Evolutionary conservation across 306 rosid genomes (phyloP).

Genomic region (Quercus dentata): DNA sequence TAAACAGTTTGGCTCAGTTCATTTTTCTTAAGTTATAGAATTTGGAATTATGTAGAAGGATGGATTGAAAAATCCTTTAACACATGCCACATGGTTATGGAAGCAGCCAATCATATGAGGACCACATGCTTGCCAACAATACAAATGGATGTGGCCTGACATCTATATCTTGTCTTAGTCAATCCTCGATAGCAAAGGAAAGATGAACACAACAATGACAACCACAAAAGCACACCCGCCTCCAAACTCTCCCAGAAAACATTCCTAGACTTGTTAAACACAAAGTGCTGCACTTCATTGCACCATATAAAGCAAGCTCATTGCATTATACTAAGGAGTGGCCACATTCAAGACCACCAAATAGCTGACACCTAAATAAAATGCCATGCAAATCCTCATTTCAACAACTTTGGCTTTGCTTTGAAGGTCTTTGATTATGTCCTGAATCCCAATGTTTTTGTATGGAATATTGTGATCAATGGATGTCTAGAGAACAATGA

Average conservation of each 20-base stretch:
- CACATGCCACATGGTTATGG: too few species aligned
- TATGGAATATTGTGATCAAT: constrained; percentile 53
- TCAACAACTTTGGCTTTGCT: constrained; percentile 38
- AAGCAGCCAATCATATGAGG: too few species aligned
- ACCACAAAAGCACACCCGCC: not conserved
- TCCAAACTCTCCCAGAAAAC: constrained; percentile 49
- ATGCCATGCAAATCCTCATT: constrained; percentile 35
- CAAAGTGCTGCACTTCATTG: constrained; percentile 37
- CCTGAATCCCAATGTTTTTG: constrained; percentile 52
- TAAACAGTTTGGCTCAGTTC: too few species aligned
- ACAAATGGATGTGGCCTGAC: not conserved
- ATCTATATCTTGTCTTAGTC: not conserved
- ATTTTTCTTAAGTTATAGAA: too few species aligned
- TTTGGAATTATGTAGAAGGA: too few species aligned
- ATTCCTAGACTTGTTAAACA: constrained; percentile 40
- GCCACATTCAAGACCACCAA: constrained; percentile 54
- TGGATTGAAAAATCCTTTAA: too few species aligned
- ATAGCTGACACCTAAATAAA: constrained; percentile 50
- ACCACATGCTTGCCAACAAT: too few species aligned
- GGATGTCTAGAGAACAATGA: constrained; percentile 45
- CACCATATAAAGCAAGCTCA: constrained; percentile 49
- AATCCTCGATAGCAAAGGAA: constrained; percentile 9
- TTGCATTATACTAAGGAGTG: constrained; percentile 38
- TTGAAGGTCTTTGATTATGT: constrained; percentile 43
- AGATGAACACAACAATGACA: constrained; percentile 44